Evolutionary conservation across 2,329 filamentous ascomycete species (phyloP), one percentile per base, ranked within the genome.

Genomic region (Septoria linicola): DNA sequence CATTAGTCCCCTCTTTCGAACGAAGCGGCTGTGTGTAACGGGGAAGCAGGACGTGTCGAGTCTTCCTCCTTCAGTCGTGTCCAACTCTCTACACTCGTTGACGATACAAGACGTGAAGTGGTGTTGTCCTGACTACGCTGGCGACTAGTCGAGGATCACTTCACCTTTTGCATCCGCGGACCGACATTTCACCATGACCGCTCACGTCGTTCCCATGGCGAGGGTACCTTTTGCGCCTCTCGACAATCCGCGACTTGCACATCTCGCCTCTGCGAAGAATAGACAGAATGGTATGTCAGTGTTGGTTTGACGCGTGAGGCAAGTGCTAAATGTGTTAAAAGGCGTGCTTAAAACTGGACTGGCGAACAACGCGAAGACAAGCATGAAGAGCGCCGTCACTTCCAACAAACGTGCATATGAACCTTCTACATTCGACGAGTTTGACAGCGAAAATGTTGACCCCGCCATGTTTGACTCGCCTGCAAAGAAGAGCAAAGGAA

Each of bases 211-310:
- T 11, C 62, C 66, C 40, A 59, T 67, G 59, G 61, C 63, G 56
- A 82, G 87, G 65, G 85, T 89, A 72, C 87, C 87, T 4, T 90
- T 91, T 69, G 87, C 83, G 66, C 84, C 84, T 41, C 76, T 91
- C 48, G 82, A 88, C 66, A 78, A 77, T 61, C 74, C 83, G 50
- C 82, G 88, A 60, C 76, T 91, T 20, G 85, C 89, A 69, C 82
- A 76, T 58, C 75, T 92, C 63, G 84, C 83, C 20, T 89, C 83
- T 71, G 72, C 85, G 43, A 92, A 90, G 76, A 91, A 91, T 70
- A 78, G 84, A 70, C 87, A 91, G 65, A 80, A 80, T 73, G 75
- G 78, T 80, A 75, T 63, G 40, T 49, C 19, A 16, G 11, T 32
- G 36, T 14, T 44, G 35, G 16, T 17, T 16, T 20, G 14, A 36